These are phyloP conservation scores for Coemansia pectinata DNA, from an alignment of 192 early-diverging fungal species.

Conservation along the genomic window DNA sequence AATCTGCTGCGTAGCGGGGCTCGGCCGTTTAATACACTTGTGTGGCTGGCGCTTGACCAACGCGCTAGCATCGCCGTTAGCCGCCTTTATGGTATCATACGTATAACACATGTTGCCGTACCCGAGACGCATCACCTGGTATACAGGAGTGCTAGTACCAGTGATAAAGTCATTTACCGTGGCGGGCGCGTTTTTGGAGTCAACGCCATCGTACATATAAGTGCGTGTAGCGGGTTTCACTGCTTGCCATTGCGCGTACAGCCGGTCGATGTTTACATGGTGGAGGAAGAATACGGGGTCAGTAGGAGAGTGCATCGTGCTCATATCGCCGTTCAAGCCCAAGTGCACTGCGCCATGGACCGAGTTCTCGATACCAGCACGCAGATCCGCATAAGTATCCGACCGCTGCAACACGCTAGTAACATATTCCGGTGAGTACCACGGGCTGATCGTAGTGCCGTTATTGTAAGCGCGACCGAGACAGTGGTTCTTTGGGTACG, in stretches of 20 bases:
- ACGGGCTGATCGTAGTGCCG: conserved; percentile 20
- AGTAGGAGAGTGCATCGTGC: conserved; percentile 52
- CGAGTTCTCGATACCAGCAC: conserved; percentile 41
- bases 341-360: conserved; percentile 52
- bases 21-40: conserved; percentile 30
- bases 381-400: conserved; percentile 30
- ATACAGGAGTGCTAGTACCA: conserved; percentile 19
- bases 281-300: conserved; percentile 68
- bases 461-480: conserved; percentile 39
- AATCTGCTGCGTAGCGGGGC: conserved; percentile 20
- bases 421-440: conserved; percentile 48
- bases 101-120: conserved; percentile 54
- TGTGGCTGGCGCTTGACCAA: conserved; percentile 22
- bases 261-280: conserved; percentile 61
- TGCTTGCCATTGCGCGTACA: conserved; percentile 60
- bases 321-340: conserved; percentile 53
- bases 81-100: conserved; percentile 45
- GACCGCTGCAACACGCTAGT: conserved; percentile 36
- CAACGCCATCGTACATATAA: conserved; percentile 44
- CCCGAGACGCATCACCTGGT: conserved; percentile 44
- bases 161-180: conserved; percentile 20
- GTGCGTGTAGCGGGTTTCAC: conserved; percentile 33
- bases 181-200: conserved; percentile 3
- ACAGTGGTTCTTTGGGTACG: conserved; percentile 28
- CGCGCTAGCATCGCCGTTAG: conserved; percentile 13